Evolutionary conservation across 2,329 filamentous ascomycete species (phyloP), one percentile per base, ranked within the genome.

Genomic region (Atkinsonella texensis): DNA sequence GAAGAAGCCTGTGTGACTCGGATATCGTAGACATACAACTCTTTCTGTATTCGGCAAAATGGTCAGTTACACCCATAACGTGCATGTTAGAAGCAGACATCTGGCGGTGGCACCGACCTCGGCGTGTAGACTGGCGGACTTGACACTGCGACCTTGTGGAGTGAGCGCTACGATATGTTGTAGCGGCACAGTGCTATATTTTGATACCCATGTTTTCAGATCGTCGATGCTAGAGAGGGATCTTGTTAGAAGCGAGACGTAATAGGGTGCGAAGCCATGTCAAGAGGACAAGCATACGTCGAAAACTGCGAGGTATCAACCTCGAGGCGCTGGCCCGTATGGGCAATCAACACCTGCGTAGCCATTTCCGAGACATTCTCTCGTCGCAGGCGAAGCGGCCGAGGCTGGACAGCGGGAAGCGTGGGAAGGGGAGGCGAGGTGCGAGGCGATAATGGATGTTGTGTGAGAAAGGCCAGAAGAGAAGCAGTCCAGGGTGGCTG

Each of bases 1-100:
- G 75, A 61, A 49, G 75, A 70, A 48, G 80, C 68, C 57, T 84
- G 76, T 57, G 85, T 81, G 60, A 85, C 81, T 58, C 84, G 82
- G 55, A 89, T 85, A 68, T 96, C 89, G 69, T 95, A 98, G 49
- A 97, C 81, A 65, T 87, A 97, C 52, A 98, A 83, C 65, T 97
- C 89, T 58, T 81, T 87, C 85, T 94, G 40, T 10, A 40, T 12
- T 32, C 3, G 4, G 8, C 4, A 18, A 8, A 52, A 28, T 38
- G n/a, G 41, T 48, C 33, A 51, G 18, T n/a, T 33, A 35, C 20
- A 28, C 35, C 38, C 18, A 9, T n/a, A 35, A 41, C 44, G 33
- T 15, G 35, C n/a, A 40, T 17, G 23, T 41, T 32, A 12, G 13
- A 15, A 32, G 12, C 6, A 7, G 33, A 28, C 28, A 13, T 35